Evolutionary conservation across 345 rosid genomes (phyloP).

Genomic region (Salix koriyanagi): DNA sequence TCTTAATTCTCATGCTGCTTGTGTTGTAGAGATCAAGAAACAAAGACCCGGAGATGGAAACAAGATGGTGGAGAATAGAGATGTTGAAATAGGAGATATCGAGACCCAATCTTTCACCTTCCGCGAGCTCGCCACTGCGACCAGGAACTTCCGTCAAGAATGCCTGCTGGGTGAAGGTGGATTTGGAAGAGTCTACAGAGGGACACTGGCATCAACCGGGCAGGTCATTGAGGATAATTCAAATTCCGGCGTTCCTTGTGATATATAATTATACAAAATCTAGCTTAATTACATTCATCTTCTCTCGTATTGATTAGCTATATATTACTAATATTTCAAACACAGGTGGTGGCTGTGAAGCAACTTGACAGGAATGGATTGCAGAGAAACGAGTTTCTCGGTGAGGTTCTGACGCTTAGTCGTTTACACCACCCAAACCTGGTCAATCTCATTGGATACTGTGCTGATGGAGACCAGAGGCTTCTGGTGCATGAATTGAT

Average conservation of each 20-base stretch:
- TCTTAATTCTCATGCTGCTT: too few relatives aligned
- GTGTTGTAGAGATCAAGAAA: slow-evolving; percentile 4
- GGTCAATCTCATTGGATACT: slow-evolving; percentile 58
- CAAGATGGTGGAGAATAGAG: not conserved
- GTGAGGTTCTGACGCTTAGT: slow-evolving; percentile 43
- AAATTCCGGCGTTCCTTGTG: not conserved
- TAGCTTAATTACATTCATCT: not conserved
- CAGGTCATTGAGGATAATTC: slow-evolving; percentile 38
- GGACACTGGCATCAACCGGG: slow-evolving; percentile 49
- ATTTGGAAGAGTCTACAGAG: slow-evolving; percentile 71
- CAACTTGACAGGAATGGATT: slow-evolving; percentile 67
- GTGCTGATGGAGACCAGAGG: slow-evolving; percentile 78
- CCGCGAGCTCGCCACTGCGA: slow-evolving; percentile 70
- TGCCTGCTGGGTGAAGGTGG: slow-evolving; percentile 76
- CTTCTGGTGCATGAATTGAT: slow-evolving; percentile 56
- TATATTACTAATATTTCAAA: not conserved
- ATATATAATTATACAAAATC: too few relatives aligned
- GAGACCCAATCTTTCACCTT: slow-evolving; percentile 19
- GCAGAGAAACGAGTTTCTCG: slow-evolving; percentile 55
- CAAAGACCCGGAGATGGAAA: slow-evolving; percentile 9
- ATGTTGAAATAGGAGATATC: not conserved
- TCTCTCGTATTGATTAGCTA: not conserved
- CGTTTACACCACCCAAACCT: slow-evolving; percentile 53
- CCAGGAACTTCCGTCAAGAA: slow-evolving; percentile 70
- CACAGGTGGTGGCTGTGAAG: slow-evolving; percentile 61